Base-by-base conservation (phyloP, 2,329 filamentous ascomycete genomes). In the Biscogniauxia sp. region DNA sequence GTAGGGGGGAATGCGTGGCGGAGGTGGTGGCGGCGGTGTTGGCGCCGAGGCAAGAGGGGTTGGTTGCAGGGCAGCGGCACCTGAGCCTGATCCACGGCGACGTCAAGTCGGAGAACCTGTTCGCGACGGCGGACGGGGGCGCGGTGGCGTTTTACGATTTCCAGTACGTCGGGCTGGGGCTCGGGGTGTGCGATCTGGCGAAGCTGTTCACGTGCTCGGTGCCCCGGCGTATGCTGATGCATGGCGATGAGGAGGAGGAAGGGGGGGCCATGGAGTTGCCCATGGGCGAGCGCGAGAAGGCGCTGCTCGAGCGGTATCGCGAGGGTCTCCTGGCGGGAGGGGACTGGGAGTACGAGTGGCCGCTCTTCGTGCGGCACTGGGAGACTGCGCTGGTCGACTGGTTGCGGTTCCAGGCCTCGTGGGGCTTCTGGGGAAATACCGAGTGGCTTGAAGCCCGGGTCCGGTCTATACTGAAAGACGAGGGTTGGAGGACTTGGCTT, bases 31-130 rank as follows among this genome's bases (percentile, higher is more conserved):
- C 86, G 1, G 63, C 72, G 0, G 78, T 84, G 13, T 73, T 88
- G 13, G 78, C 77, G 0, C 83, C 84, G 0, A 71, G 68, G 5
- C 78, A 78, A 7, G 63, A 66, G 19, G 58, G 28, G 28, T n/a
- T n/a, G n/a, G n/a, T n/a, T n/a, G n/a, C n/a, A n/a, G n/a, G n/a
- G 28, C 11, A 13, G 28, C 7, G 60, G 3, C 76, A 78, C 1
- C 79, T 88, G 64, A 87, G 86, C 0, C 78, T 85, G 17, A 84
- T 90, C 7, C 88, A 90, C 66, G 88, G 88, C 7, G 88, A 90
- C 59, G 86, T 89, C 56, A 90, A 90, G 71, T 87, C 84, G 0
- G 87, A 89, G 65, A 90, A 90, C 61, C 78, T 90, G 6, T 89
- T 89, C 67, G 84, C 84, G 0, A 85, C 76, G 0, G 60, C 68